phyloP scores from a whole-genome alignment of 2,329 filamentous ascomycete species.

The Pseudophaeomoniella oleicola region DNA sequence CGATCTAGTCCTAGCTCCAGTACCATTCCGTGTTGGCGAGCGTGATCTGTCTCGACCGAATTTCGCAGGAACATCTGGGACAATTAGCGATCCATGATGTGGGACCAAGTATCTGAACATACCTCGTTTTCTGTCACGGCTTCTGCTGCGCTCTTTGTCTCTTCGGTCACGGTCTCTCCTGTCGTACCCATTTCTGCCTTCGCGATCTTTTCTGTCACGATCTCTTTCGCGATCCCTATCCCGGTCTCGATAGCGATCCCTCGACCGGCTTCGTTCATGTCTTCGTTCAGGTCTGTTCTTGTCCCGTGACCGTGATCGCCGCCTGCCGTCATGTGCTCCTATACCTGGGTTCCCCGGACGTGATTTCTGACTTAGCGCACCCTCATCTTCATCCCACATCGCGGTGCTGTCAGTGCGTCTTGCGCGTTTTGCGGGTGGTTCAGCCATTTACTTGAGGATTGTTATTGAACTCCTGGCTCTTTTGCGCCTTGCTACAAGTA shows the following conservation, averaged over 20 bases:
- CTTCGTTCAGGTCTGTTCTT: conserved; percentile 11
- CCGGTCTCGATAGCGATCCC: conserved; percentile 6
- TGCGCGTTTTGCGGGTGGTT: conserved; percentile 36
- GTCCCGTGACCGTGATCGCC: conserved; percentile 24
- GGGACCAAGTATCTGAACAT: conserved; percentile 21
- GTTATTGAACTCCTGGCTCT: no score
- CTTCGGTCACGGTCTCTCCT: conserved; percentile 22
- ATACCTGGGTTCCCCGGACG: conserved; percentile 14
- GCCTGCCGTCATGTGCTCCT: conserved; percentile 23
- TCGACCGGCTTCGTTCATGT: conserved; percentile 14
- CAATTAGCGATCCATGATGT: conserved; percentile 1
- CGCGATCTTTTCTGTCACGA: conserved; percentile 14
- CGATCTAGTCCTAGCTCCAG: conserved; percentile 19
- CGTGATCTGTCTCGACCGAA: conserved; percentile 15
- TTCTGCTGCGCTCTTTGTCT: conserved; percentile 19
- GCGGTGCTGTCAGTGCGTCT: conserved; percentile 42
- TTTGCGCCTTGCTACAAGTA: no score
- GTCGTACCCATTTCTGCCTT: conserved; percentile 20
- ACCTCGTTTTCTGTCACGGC: conserved; percentile 16
- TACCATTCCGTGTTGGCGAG: conserved; percentile 20
- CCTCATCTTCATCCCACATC: conserved; percentile 41
- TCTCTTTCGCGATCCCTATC: conserved; percentile 13
- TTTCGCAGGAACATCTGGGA: conserved; percentile 2
- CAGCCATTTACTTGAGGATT: conserved; percentile 39
- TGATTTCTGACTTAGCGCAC: conserved; percentile 12